A percentile compares a stretch with the other conserved stretches of the same genome.
phyloP scores from a whole-genome alignment of 495 filamentous ascomycete genomes.

The Oidiodendron maius region DNA sequence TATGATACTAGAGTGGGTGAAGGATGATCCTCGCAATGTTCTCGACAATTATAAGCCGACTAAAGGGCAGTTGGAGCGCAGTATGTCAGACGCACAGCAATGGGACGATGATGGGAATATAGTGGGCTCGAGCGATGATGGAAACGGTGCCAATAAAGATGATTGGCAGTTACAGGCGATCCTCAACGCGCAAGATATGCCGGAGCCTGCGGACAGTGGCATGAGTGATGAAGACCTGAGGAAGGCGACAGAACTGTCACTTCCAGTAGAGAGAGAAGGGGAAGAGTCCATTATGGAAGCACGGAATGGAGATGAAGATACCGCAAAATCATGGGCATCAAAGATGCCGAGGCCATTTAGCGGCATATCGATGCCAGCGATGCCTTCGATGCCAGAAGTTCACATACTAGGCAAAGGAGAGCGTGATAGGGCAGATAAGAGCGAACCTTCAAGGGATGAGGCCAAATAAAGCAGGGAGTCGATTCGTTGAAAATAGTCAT shows the following conservation, averaged over 20 bases:
- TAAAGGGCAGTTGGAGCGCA: constrained; percentile 6
- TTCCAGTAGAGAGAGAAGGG: constrained; percentile 13
- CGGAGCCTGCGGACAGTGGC: constrained; percentile 12
- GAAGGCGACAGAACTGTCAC: constrained; percentile 7
- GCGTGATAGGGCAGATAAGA: too few species aligned
- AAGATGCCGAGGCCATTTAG: background rate
- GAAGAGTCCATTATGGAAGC: background rate
- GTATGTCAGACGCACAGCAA: constrained; percentile 1
- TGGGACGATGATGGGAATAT: constrained; percentile 21
- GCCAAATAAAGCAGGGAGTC: too few species aligned
- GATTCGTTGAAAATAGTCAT: too few species aligned
- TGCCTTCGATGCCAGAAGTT: background rate
- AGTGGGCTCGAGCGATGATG: background rate
- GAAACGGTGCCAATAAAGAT: background rate
- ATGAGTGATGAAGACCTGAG: constrained; percentile 13
- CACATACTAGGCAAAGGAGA: too few species aligned
- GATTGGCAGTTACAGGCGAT: constrained; percentile 17
- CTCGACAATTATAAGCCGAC: constrained; percentile 12
- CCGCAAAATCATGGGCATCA: background rate
- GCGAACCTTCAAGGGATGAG: too few species aligned
- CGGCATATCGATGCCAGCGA: background rate
- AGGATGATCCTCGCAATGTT: constrained; percentile 4
- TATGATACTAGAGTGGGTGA: constrained; percentile 50
- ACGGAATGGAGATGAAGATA: background rate
- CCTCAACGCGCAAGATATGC: constrained; percentile 9